Base-by-base conservation (phyloP, 2,329 filamentous ascomycete species). In the Talaromyces sp. region DNA sequence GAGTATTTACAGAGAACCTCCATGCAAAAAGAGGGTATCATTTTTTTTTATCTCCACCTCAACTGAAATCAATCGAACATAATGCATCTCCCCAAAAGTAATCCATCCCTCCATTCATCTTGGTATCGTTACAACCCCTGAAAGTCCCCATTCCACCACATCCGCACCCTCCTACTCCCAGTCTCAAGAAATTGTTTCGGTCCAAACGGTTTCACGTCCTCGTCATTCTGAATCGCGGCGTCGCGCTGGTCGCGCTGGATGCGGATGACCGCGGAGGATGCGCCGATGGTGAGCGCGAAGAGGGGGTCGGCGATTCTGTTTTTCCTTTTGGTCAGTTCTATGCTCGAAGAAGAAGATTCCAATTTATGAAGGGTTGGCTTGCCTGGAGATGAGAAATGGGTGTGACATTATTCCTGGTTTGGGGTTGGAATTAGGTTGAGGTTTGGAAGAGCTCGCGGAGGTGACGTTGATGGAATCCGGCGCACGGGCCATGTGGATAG, bases 221-320 rank as follows among this genome's bases (percentile, higher is more conserved):
- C 11, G n/a, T 19, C 42, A 13, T 8, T 57, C n/a, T 60, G 58
- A 5, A 4, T 70, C 4, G 75, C 69, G 65, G 79, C 77, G 65
- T 83, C 81, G 49, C 72, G 75, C 69, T 85, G 78, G 65, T 85
- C 83, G 13, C 82, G 78, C 60, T 78, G 80, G 65, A 85, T 82
- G n/a, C 82, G 79, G 22, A 81, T 72, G 25, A 77, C 71, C 13
- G 83, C 80, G n/a, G 83, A 81, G 9, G 79, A 77, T 10, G 80
- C 69, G 55, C 83, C 83, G 67, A 85, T 83, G 63, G 77, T 71
- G 42, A 80, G 61, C 27, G 83, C 82, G 67, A 85, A 85, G 62
- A 85, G 59, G 33, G 83, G 83, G 67, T 85, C 83, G 6, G 75
- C 77, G 63, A 80, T 65, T 69, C 81, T 83, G 53, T 64, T 61